Evolutionary conservation across 2,329 filamentous ascomycete species (phyloP), one percentile per base, ranked within the genome.

Genomic region (Aspergillus tubingensis): DNA sequence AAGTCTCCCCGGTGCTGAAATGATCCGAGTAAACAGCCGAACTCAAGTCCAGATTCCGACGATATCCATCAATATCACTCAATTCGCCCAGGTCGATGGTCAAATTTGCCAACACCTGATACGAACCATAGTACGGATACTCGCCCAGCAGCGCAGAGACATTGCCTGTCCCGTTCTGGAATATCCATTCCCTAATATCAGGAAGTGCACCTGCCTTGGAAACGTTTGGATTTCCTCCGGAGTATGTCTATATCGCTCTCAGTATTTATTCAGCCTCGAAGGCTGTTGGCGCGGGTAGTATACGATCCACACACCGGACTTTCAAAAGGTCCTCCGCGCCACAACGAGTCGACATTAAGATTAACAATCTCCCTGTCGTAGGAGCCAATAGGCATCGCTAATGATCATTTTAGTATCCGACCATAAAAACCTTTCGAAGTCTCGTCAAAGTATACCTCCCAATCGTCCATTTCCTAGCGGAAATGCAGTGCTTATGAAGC

Each of bases 251-350:
- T 8, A 11, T 8, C 25, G 19, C 15, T 53, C 10, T 58, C 8
- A 54, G 39, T n/a, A 17, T 5, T 6, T n/a, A 2, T 13, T 5
- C 11, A 19, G 7, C 41, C 5, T 50, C 6, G 30, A 27, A 7
- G 3, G 44, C 11, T 21, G n/a, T 2, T 13, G 15, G n/a, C 5
- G 17, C 15, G 17, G 15, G 17, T 43, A 17, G 10, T 27, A 36
- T 2, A 36, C n/a, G 11, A 8, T 30, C 5, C 8, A 54, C 49
- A 13, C 38, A 65, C 63, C 21, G 41, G 11, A n/a, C 53, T 60
- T 43, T 69, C 66, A 49, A 71, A 70, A 1, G 68, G 68, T 1
- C 70, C 70, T 7, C 70, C 70, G 7, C 59, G 61, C 69, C 70
- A 72, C 10, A 72, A 61, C 11, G 64, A 67, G 55, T 72, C 70